phyloP scores from a whole-genome alignment of 257 asterid species.

The Mentha longifolia region DNA sequence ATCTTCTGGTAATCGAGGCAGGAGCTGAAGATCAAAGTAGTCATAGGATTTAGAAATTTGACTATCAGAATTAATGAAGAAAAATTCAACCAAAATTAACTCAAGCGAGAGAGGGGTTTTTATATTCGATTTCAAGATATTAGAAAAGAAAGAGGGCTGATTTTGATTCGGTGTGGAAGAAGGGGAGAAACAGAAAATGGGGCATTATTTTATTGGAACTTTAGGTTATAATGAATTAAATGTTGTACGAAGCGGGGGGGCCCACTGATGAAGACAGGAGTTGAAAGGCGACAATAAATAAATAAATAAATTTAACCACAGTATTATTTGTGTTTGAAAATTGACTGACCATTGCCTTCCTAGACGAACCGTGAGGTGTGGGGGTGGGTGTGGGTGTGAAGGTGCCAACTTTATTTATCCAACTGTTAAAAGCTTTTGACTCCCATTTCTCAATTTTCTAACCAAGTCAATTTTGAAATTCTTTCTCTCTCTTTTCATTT shows the following conservation, averaged over 20 bases:
- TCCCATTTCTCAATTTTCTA: too few species aligned
- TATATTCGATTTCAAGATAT: not conserved
- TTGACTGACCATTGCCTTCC: not conserved
- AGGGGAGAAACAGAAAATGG: not conserved
- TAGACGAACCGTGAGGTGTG: too few species aligned
- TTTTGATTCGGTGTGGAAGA: conserved; percentile 6
- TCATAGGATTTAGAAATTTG: conserved; percentile 11
- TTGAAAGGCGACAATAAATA: not conserved
- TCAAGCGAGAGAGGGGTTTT: not conserved
- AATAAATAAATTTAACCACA: not conserved
- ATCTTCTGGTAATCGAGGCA: not conserved
- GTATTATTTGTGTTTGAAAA: not conserved
- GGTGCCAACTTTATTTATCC: not conserved
- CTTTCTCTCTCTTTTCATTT: too few species aligned
- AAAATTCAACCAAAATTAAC: not conserved
- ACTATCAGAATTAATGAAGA: not conserved
- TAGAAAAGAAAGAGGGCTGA: conserved; percentile 8
- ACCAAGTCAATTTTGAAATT: too few species aligned
- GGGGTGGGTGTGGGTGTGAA: too few species aligned
- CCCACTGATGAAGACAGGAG: conserved; percentile 33
- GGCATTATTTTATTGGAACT: not conserved
- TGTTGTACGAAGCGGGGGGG: not conserved
- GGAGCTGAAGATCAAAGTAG: conserved; percentile 15
- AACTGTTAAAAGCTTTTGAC: too few species aligned
- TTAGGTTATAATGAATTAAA: not conserved